Conservation (phyloP, 2,329 filamentous ascomycete species). For the Periconia macrospinosa region DNA sequence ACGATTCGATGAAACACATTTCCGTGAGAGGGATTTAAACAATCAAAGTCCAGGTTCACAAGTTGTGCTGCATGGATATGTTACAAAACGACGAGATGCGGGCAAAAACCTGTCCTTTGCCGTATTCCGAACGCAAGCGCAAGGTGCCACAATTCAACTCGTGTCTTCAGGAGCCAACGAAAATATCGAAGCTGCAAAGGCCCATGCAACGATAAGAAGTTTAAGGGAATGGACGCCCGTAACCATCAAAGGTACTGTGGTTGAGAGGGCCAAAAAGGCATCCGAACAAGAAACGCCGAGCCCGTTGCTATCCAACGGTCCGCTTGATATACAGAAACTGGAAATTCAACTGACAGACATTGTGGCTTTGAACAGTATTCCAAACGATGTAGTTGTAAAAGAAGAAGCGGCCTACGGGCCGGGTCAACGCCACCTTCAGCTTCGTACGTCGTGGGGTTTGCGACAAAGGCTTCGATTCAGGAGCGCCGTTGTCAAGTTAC, state of each 20-base stretch:
- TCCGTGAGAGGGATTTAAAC: too few relatives aligned
- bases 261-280: not conserved
- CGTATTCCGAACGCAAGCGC: slow-evolving; percentile 53
- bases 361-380: slow-evolving; percentile 71
- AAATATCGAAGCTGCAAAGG: slow-evolving; percentile 20
- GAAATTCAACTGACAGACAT: slow-evolving; percentile 67
- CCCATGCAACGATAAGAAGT: slow-evolving; percentile 45
- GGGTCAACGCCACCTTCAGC: slow-evolving; percentile 77
- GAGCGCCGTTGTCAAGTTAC: slow-evolving; percentile 15
- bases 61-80: slow-evolving; percentile 66
- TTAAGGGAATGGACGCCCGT: slow-evolving; percentile 58
- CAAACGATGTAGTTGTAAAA: slow-evolving; percentile 75
- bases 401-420: slow-evolving; percentile 73
- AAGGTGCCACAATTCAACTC: slow-evolving; percentile 52
- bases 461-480: slow-evolving; percentile 60
- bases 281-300: not conserved
- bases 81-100: slow-evolving; percentile 69
- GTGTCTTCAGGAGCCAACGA: slow-evolving; percentile 47
- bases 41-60: slow-evolving; percentile 1
- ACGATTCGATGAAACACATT: not conserved
- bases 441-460: slow-evolving; percentile 72
- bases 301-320: not conserved
- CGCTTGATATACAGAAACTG: slow-evolving; percentile 26
- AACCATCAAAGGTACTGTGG: slow-evolving; percentile 53
- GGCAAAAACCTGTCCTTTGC: slow-evolving; percentile 73